Conservation (phyloP, 75 land plant species). For the Chamaecyparis obtusa region DNA sequence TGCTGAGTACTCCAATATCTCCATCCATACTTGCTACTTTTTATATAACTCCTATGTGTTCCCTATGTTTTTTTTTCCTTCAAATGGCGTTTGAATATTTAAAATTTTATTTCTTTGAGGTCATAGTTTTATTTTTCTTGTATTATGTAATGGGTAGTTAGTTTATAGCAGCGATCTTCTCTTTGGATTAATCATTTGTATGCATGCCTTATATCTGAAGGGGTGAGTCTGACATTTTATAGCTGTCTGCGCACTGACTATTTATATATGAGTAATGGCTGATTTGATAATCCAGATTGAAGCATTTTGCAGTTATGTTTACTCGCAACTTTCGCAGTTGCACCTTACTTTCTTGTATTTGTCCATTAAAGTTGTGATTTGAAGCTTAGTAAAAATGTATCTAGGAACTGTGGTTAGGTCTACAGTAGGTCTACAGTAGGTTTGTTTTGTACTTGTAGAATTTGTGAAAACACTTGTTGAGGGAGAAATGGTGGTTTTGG, state of each 20-base stretch:
- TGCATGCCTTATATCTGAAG: neutral
- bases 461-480: neutral
- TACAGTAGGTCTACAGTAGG: neutral
- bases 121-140: neutral
- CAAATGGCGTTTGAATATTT: neutral
- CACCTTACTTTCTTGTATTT: neutral
- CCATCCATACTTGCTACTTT: too few relatives aligned
- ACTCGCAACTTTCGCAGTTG: neutral
- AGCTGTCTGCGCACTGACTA: neutral
- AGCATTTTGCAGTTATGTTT: neutral
- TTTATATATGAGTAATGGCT: neutral
- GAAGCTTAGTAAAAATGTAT: neutral
- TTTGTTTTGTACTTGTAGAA: neutral
- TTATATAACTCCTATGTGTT: too few relatives aligned
- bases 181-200: neutral
- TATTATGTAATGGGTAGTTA: neutral
- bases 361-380: neutral
- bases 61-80: too few relatives aligned
- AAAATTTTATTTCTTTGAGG: neutral
- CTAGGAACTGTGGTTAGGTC: neutral
- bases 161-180: neutral
- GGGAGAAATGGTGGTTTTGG: too few relatives aligned
- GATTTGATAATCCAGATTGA: neutral
- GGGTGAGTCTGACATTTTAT: neutral
- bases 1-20: neutral